A percentile compares a stretch with the other conserved stretches of the same genome.
Conservation (phyloP, 139 green algal genomes). For the Monoraphidium neglectum region DNA sequence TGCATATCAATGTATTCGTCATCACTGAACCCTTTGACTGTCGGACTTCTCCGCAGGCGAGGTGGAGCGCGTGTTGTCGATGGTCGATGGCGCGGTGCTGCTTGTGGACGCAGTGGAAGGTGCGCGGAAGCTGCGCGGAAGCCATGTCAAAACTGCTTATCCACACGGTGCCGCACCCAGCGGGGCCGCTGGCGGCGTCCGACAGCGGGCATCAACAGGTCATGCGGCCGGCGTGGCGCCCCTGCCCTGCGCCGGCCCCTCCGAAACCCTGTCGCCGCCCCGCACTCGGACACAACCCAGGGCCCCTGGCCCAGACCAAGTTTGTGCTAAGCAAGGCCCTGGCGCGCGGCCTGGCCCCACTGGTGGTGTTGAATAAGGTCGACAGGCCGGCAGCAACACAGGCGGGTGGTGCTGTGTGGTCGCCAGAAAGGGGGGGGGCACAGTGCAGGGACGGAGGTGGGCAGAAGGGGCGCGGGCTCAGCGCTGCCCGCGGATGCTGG, state of each 20-base stretch:
- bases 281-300: not conserved
- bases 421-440: too few relatives aligned
- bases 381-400: slow-evolving; percentile 31
- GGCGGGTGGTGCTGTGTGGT: too few relatives aligned
- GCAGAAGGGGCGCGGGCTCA: too few relatives aligned
- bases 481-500: too few relatives aligned
- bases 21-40: not conserved
- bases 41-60: not conserved
- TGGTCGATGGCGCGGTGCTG: slow-evolving; percentile 90
- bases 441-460: too few relatives aligned
- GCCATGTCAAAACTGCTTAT: too few relatives aligned
- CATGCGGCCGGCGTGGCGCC: too few relatives aligned
- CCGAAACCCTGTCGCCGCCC: not conserved
- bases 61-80: slow-evolving; percentile 64
- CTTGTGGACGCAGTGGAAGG: slow-evolving; percentile 90
- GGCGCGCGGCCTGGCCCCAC: slow-evolving; percentile 54
- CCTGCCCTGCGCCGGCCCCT: too few relatives aligned
- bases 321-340: slow-evolving; percentile 91
- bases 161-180: too few relatives aligned
- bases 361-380: slow-evolving; percentile 93
- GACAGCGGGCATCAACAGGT: too few relatives aligned
- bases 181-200: too few relatives aligned
- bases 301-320: slow-evolving; percentile 83
- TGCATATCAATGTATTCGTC: not conserved
- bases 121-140: not conserved